A percentile compares a stretch with the other conserved stretches of the same genome.
Evolutionary conservation across 345 rosid species (phyloP).

Genomic region (Lepidium sativum): DNA sequence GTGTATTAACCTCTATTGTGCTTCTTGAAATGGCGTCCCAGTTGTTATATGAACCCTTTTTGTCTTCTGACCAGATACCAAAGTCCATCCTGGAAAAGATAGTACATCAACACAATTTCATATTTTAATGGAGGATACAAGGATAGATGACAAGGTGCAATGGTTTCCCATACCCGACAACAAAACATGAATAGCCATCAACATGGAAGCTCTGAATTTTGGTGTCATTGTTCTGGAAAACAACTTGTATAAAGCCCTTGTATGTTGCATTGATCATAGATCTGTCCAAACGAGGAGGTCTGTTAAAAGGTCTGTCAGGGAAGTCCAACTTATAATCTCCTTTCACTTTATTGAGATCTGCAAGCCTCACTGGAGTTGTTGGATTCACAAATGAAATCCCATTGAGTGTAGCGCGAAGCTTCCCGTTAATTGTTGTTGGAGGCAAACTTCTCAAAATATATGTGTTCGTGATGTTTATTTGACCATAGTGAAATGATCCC

Average conservation of each 20-base stretch:
- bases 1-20: constrained; percentile 54
- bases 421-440: constrained; percentile 49
- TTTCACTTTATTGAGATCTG: constrained; percentile 56
- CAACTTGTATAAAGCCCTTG: constrained; percentile 72
- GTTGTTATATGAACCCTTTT: constrained; percentile 56
- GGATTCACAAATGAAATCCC: constrained; percentile 81
- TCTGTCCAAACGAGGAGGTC: constrained; percentile 45
- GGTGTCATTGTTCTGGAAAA: constrained; percentile 88
- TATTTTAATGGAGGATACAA: not conserved
- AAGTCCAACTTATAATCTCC: constrained; percentile 88
- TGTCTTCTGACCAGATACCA: constrained; percentile 78
- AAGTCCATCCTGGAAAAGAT: constrained; percentile 75
- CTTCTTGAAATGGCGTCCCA: constrained; percentile 67
- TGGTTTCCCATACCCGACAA: constrained; percentile 60
- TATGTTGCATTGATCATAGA: constrained; percentile 87
- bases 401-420: constrained; percentile 56
- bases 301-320: constrained; percentile 55
- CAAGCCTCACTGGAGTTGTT: constrained; percentile 66
- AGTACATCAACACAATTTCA: constrained; percentile 3
- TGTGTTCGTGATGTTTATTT: constrained; percentile 68
- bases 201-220: constrained; percentile 82
- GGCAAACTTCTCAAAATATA: constrained; percentile 66
- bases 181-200: constrained; percentile 77
- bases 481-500: constrained; percentile 89
- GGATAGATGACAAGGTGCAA: not conserved